Evolutionary conservation across 768 basidiomycete species (phyloP), one percentile per base, ranked within the genome.

Genomic region (Zangia roseola): DNA sequence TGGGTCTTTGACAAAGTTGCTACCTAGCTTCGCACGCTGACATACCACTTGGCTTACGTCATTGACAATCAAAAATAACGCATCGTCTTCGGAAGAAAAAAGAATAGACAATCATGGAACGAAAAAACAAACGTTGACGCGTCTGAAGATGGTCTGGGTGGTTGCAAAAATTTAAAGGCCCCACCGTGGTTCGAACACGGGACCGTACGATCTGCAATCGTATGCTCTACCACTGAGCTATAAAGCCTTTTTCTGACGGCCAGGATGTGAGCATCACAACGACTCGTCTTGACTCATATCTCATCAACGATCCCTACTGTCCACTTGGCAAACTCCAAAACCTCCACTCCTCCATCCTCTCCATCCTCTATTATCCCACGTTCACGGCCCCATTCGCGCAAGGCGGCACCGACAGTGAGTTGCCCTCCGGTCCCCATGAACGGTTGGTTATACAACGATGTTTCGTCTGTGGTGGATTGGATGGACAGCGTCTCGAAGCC

Each of bases 371-470:
- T 56, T 42, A 88, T 59, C 0, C 77, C 80, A 25, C 74, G 74
- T 49, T 74, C 65, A 43, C 64, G 57, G 10, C 80, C 73, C 88
- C 88, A 91, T n/a, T 65, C 57, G 16, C 64, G 56, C 50, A 91
- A 48, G 2, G 55, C 68, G 2, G 45, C 45, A 33, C 62, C 59
- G 9, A 74, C 72, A 8, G 69, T 59, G 33, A 60, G 54, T 36
- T 78, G 75, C 6, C 80, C 86, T n/a, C 83, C 79, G 33, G 86
- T 76, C 71, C 84, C 90, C 65, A 83, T 80, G 56, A 91, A 88
- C 5, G 80, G 79, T 56, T 91, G 90, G 23, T 78, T 74, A 60
- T 88, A 88, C 39, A 92, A 67, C 7, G 81, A 80, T 2, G 76
- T 78, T 30, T 69, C 69, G 47, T 83, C 81, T 5, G 62, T 59